phyloP scores from a whole-genome alignment of 176 grass and related monocot species.

The Aegilops sharonensis region DNA sequence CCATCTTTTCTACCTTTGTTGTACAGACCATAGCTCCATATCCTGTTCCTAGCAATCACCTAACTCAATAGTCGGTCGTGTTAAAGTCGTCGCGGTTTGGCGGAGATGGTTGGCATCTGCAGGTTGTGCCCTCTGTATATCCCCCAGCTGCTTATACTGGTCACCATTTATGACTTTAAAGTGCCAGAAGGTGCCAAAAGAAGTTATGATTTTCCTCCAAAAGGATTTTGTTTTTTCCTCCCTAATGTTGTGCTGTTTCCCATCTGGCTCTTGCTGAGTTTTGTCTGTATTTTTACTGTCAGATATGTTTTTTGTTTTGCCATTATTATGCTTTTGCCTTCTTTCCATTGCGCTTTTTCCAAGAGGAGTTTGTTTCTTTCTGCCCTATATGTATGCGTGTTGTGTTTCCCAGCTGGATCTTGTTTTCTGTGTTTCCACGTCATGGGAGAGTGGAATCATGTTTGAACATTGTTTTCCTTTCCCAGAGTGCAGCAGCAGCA shows the following conservation, averaged over 20 bases:
- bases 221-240: conserved; percentile 22
- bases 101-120: conserved; percentile 36
- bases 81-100: conserved; percentile 37
- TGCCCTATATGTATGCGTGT: not conserved
- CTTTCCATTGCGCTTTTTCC: not conserved
- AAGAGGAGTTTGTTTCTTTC: conserved; percentile 22
- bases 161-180: conserved; percentile 36
- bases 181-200: conserved; percentile 39
- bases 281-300: not conserved
- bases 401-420: not conserved
- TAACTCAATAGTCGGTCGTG: conserved; percentile 49
- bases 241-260: not conserved
- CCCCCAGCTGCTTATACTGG: conserved; percentile 36
- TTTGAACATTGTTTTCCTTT: not conserved
- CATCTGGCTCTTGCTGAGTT: not conserved
- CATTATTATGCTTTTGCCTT: not conserved
- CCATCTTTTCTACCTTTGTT: conserved; percentile 41
- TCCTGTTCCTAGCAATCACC: conserved; percentile 44
- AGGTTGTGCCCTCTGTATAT: conserved; percentile 44
- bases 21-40: conserved; percentile 47
- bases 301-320: not conserved
- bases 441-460: not conserved
- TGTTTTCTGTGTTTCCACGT: not conserved
- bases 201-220: conserved; percentile 11
- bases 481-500: not conserved